These are phyloP conservation scores for Alternaria gansuensis DNA, from an alignment of 2,329 filamentous ascomycete species.

Conservation along the genomic window DNA sequence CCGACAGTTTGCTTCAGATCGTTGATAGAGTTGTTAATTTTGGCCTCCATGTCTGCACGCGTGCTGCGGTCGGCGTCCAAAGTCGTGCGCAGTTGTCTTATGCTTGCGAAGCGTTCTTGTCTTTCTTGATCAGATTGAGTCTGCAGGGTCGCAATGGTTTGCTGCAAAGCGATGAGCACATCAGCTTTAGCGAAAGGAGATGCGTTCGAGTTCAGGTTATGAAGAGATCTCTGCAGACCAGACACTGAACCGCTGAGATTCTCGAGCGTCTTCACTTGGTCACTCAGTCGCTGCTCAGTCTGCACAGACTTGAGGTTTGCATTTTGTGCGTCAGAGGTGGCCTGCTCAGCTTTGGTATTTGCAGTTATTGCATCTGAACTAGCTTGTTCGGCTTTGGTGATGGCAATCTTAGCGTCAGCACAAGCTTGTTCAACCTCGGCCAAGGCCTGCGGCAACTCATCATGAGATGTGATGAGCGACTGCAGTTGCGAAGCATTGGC, in stretches of 20 bases:
- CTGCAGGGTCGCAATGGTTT: not conserved
- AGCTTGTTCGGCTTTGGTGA: not conserved
- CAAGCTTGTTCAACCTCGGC: not conserved
- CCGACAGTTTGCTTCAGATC: not conserved
- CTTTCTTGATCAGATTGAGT: not conserved
- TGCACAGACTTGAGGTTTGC: not conserved
- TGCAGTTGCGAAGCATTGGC: not conserved
- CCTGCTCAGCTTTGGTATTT: not conserved
- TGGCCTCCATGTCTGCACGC: conserved; percentile 2
- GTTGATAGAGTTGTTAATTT: not conserved
- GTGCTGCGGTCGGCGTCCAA: conserved; percentile 8
- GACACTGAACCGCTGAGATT: not conserved
- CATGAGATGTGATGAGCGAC: not conserved
- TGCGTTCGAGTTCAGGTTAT: conserved; percentile 5
- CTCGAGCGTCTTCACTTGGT: not conserved
- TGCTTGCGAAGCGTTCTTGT: not conserved
- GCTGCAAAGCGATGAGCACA: not conserved
- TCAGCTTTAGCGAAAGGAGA: conserved; percentile 10
- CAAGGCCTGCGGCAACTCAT: not conserved
- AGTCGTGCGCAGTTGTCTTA: not conserved
- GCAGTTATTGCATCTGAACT: not conserved
- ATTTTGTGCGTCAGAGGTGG: not conserved
- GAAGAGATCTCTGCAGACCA: conserved; percentile 8
- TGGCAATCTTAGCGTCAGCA: not conserved
- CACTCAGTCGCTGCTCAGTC: not conserved